Conservation (phyloP, 148 eudicot species). For the Cornus florida region DNA sequence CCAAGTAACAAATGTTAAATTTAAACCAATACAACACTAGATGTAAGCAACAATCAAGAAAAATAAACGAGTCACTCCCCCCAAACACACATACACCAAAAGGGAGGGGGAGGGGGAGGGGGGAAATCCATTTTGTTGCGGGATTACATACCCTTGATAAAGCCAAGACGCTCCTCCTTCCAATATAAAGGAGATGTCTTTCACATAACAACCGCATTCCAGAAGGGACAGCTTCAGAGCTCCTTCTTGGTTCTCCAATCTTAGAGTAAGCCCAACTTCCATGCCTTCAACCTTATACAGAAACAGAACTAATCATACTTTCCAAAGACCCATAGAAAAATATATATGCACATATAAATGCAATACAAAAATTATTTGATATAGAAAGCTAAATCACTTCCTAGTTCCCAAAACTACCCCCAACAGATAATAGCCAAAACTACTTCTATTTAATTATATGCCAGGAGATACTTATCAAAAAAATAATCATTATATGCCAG, state of each 20-base stretch:
- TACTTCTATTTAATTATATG: neutral
- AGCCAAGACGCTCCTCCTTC: constrained; percentile 98
- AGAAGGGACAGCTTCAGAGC: constrained; percentile 52
- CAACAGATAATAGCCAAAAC: neutral
- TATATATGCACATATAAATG: neutral
- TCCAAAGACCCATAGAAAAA: neutral
- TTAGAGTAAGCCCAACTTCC: constrained; percentile 60
- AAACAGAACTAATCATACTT: constrained; percentile 24
- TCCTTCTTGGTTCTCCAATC: constrained; percentile 60
- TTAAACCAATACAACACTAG: too few species aligned
- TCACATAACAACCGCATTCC: constrained; percentile 73
- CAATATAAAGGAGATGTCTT: constrained; percentile 56
- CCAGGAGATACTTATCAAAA: too few species aligned
- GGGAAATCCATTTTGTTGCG: neutral
- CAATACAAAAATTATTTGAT: neutral
- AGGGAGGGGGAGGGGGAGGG: too few species aligned
- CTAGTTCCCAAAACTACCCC: neutral
- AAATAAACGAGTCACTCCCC: neutral
- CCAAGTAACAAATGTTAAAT: too few species aligned
- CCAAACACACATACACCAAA: too few species aligned
- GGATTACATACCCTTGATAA: constrained; percentile 83
- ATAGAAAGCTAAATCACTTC: neutral
- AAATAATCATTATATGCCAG: neutral
- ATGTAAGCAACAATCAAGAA: neutral
- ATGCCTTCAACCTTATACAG: constrained; percentile 78